Conservation (phyloP, 2,329 filamentous ascomycete genomes). For the Juglanconis juglandina region DNA sequence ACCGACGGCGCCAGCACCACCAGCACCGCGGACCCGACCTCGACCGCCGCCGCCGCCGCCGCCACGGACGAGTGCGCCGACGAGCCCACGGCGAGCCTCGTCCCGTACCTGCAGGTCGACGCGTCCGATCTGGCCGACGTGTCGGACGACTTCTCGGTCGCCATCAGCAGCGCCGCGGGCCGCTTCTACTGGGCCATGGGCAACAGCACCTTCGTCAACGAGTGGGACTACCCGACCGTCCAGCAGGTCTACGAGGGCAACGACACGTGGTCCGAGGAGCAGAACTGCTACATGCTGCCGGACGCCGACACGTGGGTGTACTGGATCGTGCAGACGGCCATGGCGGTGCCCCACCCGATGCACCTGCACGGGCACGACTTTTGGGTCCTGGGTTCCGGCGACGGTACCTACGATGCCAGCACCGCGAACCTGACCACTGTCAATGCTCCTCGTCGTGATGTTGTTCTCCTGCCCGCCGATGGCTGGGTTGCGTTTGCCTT, state of each 20-base stretch:
- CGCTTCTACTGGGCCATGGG: slow-evolving; percentile 1
- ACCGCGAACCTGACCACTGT: slow-evolving; percentile 19
- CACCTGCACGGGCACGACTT: slow-evolving; percentile 52
- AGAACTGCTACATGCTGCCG: slow-evolving; percentile 1
- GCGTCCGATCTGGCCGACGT: neutral
- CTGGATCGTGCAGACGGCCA: slow-evolving; percentile 24
- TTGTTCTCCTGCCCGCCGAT: slow-evolving; percentile 26
- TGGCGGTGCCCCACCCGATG: slow-evolving; percentile 40
- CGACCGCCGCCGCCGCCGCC: slow-evolving; percentile 7
- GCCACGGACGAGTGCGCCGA: slow-evolving; percentile 18
- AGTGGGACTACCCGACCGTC: slow-evolving; percentile 20
- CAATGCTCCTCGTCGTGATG: slow-evolving; percentile 36
- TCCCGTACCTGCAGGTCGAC: slow-evolving; percentile 15
- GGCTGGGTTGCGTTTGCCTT: slow-evolving; percentile 30
- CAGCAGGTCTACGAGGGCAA: slow-evolving; percentile 7
- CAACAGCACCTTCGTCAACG: neutral
- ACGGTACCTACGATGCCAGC: slow-evolving; percentile 26
- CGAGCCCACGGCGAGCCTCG: slow-evolving; percentile 8
- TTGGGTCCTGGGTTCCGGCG: slow-evolving; percentile 36
- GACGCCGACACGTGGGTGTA: slow-evolving; percentile 24
- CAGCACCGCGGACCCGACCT: slow-evolving; percentile 26
- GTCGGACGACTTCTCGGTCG: neutral
- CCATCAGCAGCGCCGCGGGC: neutral
- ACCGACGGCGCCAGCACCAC: slow-evolving; percentile 18
- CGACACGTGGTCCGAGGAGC: neutral